Percentiles rank a stretch among this genome's conserved stretches.
Conservation (phyloP, 139 green algal genomes). For the Coccomyxa sp. region DNA sequence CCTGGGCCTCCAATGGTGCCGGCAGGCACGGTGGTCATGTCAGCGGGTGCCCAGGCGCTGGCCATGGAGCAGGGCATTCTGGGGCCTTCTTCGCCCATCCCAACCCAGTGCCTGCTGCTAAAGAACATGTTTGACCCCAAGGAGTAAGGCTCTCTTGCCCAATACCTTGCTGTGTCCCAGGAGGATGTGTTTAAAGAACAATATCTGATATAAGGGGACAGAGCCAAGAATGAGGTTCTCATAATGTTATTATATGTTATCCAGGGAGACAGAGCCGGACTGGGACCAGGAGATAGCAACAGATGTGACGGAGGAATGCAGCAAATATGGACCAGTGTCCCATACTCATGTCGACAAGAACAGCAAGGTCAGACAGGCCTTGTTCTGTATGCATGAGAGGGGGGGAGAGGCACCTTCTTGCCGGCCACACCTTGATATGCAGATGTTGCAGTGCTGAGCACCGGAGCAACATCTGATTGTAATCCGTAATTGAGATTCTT, state of each 20-base stretch:
- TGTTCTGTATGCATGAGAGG: too few relatives aligned
- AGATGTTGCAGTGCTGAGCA: neutral
- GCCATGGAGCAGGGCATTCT: slow-evolving; percentile 70
- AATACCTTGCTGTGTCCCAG: neutral
- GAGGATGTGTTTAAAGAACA: neutral
- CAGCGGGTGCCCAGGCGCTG: slow-evolving; percentile 3
- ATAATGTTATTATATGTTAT: neutral
- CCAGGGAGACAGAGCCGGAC: slow-evolving; percentile 64
- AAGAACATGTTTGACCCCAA: slow-evolving; percentile 93
- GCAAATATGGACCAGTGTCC: slow-evolving; percentile 81
- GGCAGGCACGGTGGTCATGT: neutral
- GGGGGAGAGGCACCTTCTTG: too few relatives aligned
- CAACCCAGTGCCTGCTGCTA: slow-evolving; percentile 87
- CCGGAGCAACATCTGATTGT: neutral
- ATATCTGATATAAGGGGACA: too few relatives aligned
- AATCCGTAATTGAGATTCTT: neutral
- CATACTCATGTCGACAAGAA: slow-evolving; percentile 80
- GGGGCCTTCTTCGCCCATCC: slow-evolving; percentile 82
- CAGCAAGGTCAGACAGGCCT: slow-evolving; percentile 51
- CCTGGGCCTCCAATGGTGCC: neutral
- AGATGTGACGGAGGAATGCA: slow-evolving; percentile 85
- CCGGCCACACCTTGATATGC: neutral
- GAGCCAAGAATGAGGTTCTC: too few relatives aligned
- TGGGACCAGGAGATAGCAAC: slow-evolving; percentile 87
- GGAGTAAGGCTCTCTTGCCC: slow-evolving; percentile 30